These are phyloP conservation scores for Rosa hybrid DNA, from an alignment of 331 rosid species.

Conservation along the genomic window DNA sequence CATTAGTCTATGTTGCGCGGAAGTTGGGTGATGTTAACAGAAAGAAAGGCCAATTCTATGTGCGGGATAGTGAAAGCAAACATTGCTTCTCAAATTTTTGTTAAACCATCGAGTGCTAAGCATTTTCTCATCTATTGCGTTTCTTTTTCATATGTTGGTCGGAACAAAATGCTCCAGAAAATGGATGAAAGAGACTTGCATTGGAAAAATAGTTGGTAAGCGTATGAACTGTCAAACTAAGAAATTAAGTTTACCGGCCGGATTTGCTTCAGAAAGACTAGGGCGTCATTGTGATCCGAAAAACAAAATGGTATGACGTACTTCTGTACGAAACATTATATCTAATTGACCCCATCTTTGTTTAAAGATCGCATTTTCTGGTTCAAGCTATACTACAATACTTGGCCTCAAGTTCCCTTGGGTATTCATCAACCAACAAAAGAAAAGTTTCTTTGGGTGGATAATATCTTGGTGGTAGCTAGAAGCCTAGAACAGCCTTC, in stretches of 20 bases:
- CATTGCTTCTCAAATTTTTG: background rate
- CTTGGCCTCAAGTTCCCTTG: background rate
- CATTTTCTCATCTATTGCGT: background rate
- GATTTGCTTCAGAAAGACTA: no score
- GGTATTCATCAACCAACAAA: background rate
- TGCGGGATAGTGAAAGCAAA: background rate
- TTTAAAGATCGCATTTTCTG: background rate
- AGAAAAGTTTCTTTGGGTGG: background rate
- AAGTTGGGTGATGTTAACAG: background rate
- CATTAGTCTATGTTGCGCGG: background rate
- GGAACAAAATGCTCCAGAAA: background rate
- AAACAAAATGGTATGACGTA: background rate
- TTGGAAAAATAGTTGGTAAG: no score
- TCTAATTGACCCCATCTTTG: background rate
- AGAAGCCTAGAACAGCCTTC: background rate
- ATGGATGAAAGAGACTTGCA: background rate
- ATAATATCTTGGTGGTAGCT: background rate
- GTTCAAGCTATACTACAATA: background rate
- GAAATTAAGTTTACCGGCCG: background rate
- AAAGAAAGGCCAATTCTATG: background rate
- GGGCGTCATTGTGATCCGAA: no score
- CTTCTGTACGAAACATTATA: background rate
- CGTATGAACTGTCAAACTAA: background rate
- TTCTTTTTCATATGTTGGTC: background rate
- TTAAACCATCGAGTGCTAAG: background rate